These are phyloP conservation scores for Suaeda aralocaspica DNA, from an alignment of 148 eudicot genomes.

Conservation along the genomic window DNA sequence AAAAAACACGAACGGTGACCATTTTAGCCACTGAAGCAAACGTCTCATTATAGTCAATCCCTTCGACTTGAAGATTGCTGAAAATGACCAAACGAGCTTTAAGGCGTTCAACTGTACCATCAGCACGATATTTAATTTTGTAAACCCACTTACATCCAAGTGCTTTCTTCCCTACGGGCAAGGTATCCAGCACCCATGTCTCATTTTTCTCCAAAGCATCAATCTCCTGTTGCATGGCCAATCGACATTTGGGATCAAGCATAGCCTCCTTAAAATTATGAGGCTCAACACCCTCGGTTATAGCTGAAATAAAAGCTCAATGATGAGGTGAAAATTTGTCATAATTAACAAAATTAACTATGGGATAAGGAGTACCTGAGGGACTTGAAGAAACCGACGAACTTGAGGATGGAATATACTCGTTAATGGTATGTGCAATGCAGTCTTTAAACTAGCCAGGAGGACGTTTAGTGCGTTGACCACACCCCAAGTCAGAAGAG, in stretches of 20 bases:
- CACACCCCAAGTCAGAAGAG: neutral
- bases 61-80: too few relatives aligned
- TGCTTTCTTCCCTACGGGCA: neutral
- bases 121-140: neutral
- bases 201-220: neutral
- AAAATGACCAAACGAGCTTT: too few relatives aligned
- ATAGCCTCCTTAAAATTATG: neutral
- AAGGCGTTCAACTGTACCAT: neutral
- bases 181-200: neutral
- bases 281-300: neutral
- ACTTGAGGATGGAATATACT: neutral
- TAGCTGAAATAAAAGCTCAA: neutral
- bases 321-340: neutral
- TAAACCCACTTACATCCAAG: neutral
- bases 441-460: neutral
- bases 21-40: too few relatives aligned
- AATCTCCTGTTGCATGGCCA: too few relatives aligned
- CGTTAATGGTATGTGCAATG: neutral
- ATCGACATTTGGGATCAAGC: neutral
- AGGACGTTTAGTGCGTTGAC: neutral
- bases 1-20: too few relatives aligned
- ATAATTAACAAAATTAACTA: neutral
- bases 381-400: too few relatives aligned
- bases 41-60: too few relatives aligned
- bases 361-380: neutral